A percentile compares a stretch with the other conserved stretches of the same genome.
Evolutionary conservation across 73 alveolate species (phyloP).

Genomic region (Halteria grandinella): DNA sequence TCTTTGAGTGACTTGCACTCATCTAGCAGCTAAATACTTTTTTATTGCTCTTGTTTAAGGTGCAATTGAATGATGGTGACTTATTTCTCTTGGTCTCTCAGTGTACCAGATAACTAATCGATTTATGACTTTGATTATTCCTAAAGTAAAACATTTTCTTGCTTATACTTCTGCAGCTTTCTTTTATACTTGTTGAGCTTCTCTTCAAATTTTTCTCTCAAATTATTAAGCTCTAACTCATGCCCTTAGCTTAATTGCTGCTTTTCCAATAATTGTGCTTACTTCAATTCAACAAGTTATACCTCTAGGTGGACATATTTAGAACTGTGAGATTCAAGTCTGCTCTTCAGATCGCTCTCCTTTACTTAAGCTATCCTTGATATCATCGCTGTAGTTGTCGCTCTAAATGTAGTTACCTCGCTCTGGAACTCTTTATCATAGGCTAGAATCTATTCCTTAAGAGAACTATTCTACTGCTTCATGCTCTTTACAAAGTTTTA

Average conservation of each 20-base stretch:
- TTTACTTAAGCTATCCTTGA: neutral
- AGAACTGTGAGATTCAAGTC: neutral
- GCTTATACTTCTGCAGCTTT: no score
- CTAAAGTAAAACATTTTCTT: no score
- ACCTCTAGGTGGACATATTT: neutral
- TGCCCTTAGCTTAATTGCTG: neutral
- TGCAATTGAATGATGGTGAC: no score
- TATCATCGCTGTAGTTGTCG: neutral
- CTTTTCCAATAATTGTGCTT: neutral
- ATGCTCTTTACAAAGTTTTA: conserved; percentile 14
- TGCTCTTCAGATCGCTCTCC: neutral
- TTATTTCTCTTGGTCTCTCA: no score
- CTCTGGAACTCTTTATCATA: neutral
- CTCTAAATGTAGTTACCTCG: neutral
- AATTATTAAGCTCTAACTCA: neutral
- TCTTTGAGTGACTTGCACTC: no score
- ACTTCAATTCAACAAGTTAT: neutral
- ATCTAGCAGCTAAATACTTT: no score
- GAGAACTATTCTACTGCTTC: neutral
- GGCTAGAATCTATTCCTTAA: neutral
- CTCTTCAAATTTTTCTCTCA: neutral
- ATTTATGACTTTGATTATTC: no score
- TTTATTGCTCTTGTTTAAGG: no score
- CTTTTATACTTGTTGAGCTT: neutral
- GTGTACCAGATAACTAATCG: no score